Conservation (phyloP, 1,139 yeast genomes). For the Tardiomyces depauwii region DNA sequence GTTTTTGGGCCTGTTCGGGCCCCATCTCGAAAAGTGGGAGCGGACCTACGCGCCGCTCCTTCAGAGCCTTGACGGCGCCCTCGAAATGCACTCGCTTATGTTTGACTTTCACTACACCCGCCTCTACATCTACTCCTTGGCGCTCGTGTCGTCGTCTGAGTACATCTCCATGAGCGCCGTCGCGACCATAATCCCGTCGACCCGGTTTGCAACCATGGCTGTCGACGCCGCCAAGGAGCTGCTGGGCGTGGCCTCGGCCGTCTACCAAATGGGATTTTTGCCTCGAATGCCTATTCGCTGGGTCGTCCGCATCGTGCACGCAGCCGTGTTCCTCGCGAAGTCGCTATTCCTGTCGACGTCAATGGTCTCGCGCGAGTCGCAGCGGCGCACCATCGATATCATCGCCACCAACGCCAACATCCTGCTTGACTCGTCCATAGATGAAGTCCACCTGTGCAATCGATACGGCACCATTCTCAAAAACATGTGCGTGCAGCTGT, state of each 20-base stretch:
- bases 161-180: conserved; percentile 21
- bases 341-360: conserved; percentile 40
- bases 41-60: conserved; percentile 47
- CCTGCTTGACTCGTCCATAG: conserved; percentile 77
- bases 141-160: conserved; percentile 29
- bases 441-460: conserved; percentile 73
- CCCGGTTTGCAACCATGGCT: conserved; percentile 72
- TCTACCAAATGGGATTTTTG: conserved; percentile 49
- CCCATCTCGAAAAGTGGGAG: conserved; percentile 72
- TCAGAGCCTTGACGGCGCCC: conserved; percentile 29
- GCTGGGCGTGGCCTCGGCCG: conserved; percentile 58
- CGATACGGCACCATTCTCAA: conserved; percentile 71
- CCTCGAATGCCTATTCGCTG: conserved; percentile 83
- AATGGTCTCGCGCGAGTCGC: conserved; percentile 30
- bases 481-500: conserved; percentile 64
- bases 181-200: conserved; percentile 63
- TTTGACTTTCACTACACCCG: conserved; percentile 81
- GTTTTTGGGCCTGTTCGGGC: conserved; percentile 59
- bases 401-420: conserved; percentile 68
- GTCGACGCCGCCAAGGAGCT: conserved; percentile 78
- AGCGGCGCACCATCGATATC: conserved; percentile 56
- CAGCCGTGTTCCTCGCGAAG: conserved; percentile 83
- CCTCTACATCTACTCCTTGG: conserved; percentile 71
- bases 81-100: conserved; percentile 62
- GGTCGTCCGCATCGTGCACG: conserved; percentile 80